These are phyloP conservation scores for Pseudonectria foliicola DNA, from an alignment of 2,329 filamentous ascomycete genomes.

Conservation along the genomic window DNA sequence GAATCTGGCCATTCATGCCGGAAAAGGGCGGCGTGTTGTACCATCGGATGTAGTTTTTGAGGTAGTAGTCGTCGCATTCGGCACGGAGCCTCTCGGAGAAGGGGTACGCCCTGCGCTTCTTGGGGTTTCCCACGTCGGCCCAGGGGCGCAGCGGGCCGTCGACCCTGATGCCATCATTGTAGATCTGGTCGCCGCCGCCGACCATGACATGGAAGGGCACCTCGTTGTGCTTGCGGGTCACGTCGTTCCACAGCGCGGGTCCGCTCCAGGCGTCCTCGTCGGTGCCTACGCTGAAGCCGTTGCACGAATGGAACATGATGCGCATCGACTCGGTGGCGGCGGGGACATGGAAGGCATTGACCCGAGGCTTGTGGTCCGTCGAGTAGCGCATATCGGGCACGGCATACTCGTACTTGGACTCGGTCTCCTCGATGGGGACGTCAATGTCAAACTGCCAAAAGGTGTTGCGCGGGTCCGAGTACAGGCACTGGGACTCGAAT, in stretches of 20 bases:
- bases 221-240: conserved; percentile 71
- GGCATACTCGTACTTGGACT: conserved; percentile 73
- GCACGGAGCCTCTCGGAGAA: conserved; percentile 75
- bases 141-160: conserved; percentile 73
- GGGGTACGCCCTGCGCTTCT: conserved; percentile 69
- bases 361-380: conserved; percentile 46
- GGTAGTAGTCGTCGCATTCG: conserved; percentile 83
- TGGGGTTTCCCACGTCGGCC: conserved; percentile 76
- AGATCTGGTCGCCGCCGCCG: conserved; percentile 91
- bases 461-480: conserved; percentile 63
- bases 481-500: conserved; percentile 42
- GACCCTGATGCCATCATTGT: conserved; percentile 89
- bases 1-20: conserved; percentile 80
- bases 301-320: conserved; percentile 97
- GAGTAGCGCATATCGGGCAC: conserved; percentile 60
- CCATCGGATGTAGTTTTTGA: conserved; percentile 81
- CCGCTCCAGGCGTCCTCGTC: conserved; percentile 83
- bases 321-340: conserved; percentile 83
- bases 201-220: conserved; percentile 92
- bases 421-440: conserved; percentile 63
- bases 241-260: conserved; percentile 91
- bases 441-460: conserved; percentile 90
- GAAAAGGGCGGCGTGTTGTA: conserved; percentile 81
- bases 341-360: conserved; percentile 78
- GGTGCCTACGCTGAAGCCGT: conserved; percentile 86